Evolutionary conservation across 2,329 filamentous ascomycete genomes (phyloP).

Genomic region (Periconia digitata): DNA sequence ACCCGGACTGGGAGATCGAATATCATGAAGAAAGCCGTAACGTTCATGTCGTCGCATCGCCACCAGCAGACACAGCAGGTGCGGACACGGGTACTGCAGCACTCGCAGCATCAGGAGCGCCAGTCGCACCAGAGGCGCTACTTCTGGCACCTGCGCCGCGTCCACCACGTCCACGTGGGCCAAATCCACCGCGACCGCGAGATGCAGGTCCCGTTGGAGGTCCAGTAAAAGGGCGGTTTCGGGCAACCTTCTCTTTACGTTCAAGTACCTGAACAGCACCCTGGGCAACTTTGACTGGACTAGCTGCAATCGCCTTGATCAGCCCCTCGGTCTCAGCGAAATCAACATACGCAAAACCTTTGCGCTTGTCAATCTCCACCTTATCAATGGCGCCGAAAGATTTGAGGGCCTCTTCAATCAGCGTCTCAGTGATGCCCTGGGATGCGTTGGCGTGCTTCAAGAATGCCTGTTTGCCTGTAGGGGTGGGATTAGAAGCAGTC

Average conservation of each 20-base stretch:
- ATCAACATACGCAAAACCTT: slow-evolving; percentile 91
- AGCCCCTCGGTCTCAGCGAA: slow-evolving; percentile 75
- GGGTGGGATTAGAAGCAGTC: slow-evolving; percentile 24
- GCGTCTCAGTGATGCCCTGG: slow-evolving; percentile 83
- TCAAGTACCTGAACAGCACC: slow-evolving; percentile 86
- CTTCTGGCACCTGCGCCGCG: slow-evolving; percentile 30
- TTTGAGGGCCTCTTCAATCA: slow-evolving; percentile 74
- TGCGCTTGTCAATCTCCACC: slow-evolving; percentile 92
- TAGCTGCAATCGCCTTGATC: slow-evolving; percentile 77
- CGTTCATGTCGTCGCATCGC: slow-evolving; percentile 15
- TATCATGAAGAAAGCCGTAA: neutral
- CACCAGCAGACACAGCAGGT: slow-evolving; percentile 13
- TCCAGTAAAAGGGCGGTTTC: slow-evolving; percentile 29
- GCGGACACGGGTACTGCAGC: slow-evolving; percentile 10
- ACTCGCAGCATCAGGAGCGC: slow-evolving; percentile 9
- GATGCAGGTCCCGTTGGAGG: slow-evolving; percentile 28
- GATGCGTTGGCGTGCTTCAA: slow-evolving; percentile 70
- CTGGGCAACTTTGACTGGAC: slow-evolving; percentile 79
- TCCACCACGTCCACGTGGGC: slow-evolving; percentile 36
- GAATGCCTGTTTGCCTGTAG: slow-evolving; percentile 56
- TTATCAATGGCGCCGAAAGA: slow-evolving; percentile 72
- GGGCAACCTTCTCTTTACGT: slow-evolving; percentile 61
- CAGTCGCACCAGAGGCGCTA: neutral
- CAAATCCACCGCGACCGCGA: slow-evolving; percentile 35
- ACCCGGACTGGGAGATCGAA: neutral